These are phyloP conservation scores for Astragalus glycyphyllos DNA, from an alignment of 306 rosid genomes.

Conservation along the genomic window DNA sequence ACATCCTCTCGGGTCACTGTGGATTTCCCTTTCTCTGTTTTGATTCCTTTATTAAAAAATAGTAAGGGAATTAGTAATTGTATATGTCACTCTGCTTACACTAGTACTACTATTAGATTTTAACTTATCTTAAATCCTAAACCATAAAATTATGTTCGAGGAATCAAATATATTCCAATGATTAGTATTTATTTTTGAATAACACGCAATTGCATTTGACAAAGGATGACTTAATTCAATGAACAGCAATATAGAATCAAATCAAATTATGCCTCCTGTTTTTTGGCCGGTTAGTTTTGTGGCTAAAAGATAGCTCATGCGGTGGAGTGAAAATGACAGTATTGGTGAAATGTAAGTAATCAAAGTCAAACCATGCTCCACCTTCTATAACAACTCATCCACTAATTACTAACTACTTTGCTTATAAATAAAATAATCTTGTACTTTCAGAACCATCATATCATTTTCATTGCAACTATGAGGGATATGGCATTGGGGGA, in stretches of 20 bases:
- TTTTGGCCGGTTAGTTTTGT: slow-evolving; percentile 34
- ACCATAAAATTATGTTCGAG: background rate
- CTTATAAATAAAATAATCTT: no score
- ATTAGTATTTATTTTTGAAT: slow-evolving; percentile 10
- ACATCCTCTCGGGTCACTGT: background rate
- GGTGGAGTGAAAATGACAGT: no score
- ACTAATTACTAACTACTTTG: no score
- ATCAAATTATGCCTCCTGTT: background rate
- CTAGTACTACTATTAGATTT: background rate
- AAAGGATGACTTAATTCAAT: slow-evolving; percentile 11
- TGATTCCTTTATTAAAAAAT: background rate
- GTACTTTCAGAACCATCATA: no score
- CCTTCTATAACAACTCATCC: no score
- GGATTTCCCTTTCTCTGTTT: slow-evolving; percentile 4
- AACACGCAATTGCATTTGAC: slow-evolving; percentile 30
- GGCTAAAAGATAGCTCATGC: no score
- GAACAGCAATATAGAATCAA: background rate
- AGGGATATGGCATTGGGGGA: no score
- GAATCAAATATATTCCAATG: background rate
- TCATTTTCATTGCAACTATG: no score
- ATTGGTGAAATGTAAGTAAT: no score
- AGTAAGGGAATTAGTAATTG: no score
- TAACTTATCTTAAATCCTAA: background rate
- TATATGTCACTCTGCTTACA: no score
- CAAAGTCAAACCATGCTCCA: no score